A percentile compares a stretch with the other conserved stretches of the same genome.
Conservation (phyloP, 2,329 filamentous ascomycete genomes). For the Colletotrichum plurivorum region DNA sequence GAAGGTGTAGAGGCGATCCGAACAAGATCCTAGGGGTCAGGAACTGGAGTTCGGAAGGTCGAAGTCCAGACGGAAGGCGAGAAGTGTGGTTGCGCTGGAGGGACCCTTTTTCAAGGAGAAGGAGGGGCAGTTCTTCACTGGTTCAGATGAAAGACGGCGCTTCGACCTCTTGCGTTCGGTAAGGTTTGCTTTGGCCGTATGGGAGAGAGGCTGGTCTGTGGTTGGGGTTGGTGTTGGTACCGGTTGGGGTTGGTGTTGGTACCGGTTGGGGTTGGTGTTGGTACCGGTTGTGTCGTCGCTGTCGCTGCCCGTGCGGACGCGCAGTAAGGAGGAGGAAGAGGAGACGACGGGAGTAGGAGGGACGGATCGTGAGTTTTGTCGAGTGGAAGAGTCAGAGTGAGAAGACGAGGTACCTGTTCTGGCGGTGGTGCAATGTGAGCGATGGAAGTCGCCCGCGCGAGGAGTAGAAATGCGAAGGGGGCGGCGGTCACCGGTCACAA, state of each 20-base stretch:
- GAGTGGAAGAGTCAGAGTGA: neutral
- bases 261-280: slow-evolving; percentile 24
- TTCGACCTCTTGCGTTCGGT: slow-evolving; percentile 13
- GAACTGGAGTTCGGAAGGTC: slow-evolving; percentile 13
- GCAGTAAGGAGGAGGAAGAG: slow-evolving; percentile 4
- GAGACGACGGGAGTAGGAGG: neutral
- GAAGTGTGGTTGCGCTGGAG: slow-evolving; percentile 3
- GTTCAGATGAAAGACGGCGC: slow-evolving; percentile 35
- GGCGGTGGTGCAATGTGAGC: neutral
- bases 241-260: slow-evolving; percentile 19
- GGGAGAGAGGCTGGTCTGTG: slow-evolving; percentile 34
- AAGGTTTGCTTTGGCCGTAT: slow-evolving; percentile 13
- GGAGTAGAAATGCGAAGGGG: slow-evolving; percentile 19
- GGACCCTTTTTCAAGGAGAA: slow-evolving; percentile 28
- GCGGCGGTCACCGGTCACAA: slow-evolving; percentile 33
- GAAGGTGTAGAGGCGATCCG: slow-evolving; percentile 7
- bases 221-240: slow-evolving; percentile 19
- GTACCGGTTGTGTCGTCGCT: slow-evolving; percentile 1
- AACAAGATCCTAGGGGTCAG: slow-evolving; percentile 23
- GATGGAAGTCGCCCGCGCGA: slow-evolving; percentile 10
- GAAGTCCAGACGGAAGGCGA: slow-evolving; percentile 15
- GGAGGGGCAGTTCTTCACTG: slow-evolving; percentile 28
- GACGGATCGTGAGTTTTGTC: slow-evolving; percentile 36
- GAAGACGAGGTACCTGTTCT: slow-evolving; percentile 14
- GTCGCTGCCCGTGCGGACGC: slow-evolving; percentile 31